Evolutionary conservation across 257 asterid genomes (phyloP), one percentile per base, ranked within the genome.

Genomic region (Capsicum baccatum): DNA sequence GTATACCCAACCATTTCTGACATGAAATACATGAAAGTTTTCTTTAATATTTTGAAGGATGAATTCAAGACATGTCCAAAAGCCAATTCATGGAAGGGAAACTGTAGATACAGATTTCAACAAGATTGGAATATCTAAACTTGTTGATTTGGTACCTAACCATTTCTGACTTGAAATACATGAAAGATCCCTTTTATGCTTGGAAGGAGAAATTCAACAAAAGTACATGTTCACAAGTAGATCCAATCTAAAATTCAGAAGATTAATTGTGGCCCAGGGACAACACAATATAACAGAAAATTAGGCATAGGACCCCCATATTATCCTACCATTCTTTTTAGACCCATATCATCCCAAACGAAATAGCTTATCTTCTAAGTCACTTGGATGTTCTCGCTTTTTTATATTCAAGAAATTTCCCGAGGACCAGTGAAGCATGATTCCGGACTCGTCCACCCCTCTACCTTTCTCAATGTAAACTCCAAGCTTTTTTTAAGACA

Each of bases 161-260:
- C 62, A 54, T 52, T 26, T 76, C 81, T 21, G 10, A 74, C 57
- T 71, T 44, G 79, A 71, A 47, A 71, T n/a, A 71, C 37, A 44
- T 44, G 9, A 44, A 70, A 70, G 35, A n/a, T 4, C 3, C 52
- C 13, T 21, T 74, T 26, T 12, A 14, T 14, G 62, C 58, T 76
- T 26, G 19, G 47, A 14, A 78, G 15, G 81, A 14, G 81, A 48
- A 78, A 78, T 54, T 76, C 81, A 78, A 50, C 64, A 54, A 54
- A 78, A 78, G 26, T 17, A 9, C 1, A 21, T 76, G 48, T 26
- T n/a, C 59, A 44, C 42, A 48, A 48, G 44, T 74, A 74, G 56
- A 74, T 74, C 16, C 21, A 78, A 15, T 54, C 13, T 52, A 78
- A 78, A 78, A 14, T 21, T 78, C 81, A 78, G 21, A 3, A 15